Conservation (phyloP, 2,329 filamentous ascomycete species). For the Alternaria metachromatica region DNA sequence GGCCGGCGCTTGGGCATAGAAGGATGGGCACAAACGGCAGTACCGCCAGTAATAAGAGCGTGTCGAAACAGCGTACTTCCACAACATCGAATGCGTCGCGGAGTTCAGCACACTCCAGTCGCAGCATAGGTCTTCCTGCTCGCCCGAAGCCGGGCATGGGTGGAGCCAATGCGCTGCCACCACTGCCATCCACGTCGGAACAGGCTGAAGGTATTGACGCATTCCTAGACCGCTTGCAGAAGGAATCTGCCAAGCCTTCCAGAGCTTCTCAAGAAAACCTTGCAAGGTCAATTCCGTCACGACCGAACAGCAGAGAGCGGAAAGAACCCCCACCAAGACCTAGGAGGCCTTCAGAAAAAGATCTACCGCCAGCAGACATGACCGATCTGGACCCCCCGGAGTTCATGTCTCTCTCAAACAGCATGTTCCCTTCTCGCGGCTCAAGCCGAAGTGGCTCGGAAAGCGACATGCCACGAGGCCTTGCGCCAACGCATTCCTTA, state of each 20-base stretch:
- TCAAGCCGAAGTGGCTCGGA: constrained; percentile 32
- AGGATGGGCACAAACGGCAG: constrained; percentile 47
- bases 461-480: constrained; percentile 5
- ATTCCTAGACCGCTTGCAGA: constrained; percentile 47
- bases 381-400: constrained; percentile 25
- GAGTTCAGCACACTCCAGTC: constrained; percentile 40
- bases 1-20: constrained; percentile 41
- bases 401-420: constrained; percentile 27
- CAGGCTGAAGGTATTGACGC: constrained; percentile 47
- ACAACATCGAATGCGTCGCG: constrained; percentile 39
- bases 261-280: constrained; percentile 22
- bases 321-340: constrained; percentile 28
- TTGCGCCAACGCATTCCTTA: constrained; percentile 11
- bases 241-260: constrained; percentile 34
- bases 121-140: constrained; percentile 31
- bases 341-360: constrained; percentile 38
- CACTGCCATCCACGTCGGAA: constrained; percentile 27
- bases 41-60: constrained; percentile 34
- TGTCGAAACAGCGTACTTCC: constrained; percentile 36
- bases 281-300: constrained; percentile 25
- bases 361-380: constrained; percentile 25
- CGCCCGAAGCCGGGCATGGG: constrained; percentile 29
- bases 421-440: constrained; percentile 31
- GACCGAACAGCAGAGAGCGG: constrained; percentile 30
- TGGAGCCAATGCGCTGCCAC: constrained; percentile 24